Conservation (phyloP, 2,329 filamentous ascomycete species). For the Mariannaea sp. region DNA sequence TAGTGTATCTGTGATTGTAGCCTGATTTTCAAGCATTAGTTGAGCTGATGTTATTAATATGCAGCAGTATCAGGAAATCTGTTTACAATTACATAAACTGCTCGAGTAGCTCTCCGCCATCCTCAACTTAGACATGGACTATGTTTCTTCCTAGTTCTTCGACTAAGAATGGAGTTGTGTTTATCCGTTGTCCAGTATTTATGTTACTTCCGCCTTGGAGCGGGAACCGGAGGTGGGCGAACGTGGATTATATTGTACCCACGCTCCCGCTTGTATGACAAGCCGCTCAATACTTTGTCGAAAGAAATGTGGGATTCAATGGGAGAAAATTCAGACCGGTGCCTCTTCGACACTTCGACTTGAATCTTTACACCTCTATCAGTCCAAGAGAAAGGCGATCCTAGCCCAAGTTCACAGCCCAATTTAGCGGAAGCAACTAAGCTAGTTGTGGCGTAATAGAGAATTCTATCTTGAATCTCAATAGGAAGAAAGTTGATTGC, state of each 20-base stretch:
- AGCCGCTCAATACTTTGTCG: conserved; percentile 20
- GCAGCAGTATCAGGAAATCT: no score
- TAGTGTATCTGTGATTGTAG: no score
- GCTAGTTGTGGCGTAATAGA: conserved; percentile 16
- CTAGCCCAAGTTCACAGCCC: conserved; percentile 19
- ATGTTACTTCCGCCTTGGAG: no score
- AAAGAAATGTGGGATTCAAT: conserved; percentile 22
- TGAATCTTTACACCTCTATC: conserved; percentile 20
- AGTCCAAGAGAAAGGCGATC: conserved; percentile 17
- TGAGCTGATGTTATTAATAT: no score
- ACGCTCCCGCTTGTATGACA: conserved; percentile 20
- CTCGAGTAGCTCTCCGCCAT: no score
- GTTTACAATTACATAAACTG: no score
- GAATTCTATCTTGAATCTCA: conserved; percentile 27
- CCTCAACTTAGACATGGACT: no score
- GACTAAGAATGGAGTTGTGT: no score
- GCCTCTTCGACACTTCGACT: conserved; percentile 19
- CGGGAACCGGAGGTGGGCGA: no score
- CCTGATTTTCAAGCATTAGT: no score
- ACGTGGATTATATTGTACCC: not conserved
- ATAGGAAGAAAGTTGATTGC: conserved; percentile 22
- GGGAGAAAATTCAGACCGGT: conserved; percentile 19
- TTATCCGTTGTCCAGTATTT: no score
- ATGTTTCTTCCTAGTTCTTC: no score
- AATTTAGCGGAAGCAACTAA: conserved; percentile 17